These are phyloP conservation scores for Exophiala calicioides DNA, from an alignment of 2,329 filamentous ascomycete species.

Conservation along the genomic window DNA sequence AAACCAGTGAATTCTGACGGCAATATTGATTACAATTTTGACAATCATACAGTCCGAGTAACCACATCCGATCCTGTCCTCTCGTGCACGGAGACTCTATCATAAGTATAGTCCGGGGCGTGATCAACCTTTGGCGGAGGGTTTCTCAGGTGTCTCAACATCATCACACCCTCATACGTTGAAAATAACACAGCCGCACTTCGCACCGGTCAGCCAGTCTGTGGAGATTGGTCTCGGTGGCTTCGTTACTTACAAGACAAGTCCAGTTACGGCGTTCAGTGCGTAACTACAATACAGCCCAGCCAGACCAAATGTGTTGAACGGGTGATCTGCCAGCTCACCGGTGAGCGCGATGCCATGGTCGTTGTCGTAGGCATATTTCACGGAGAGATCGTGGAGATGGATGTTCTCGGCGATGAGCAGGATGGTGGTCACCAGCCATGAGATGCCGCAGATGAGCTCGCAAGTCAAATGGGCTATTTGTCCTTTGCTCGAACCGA, in stretches of 20 bases:
- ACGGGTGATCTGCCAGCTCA: conserved; percentile 6
- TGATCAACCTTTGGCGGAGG: neutral
- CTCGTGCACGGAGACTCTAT: conserved; percentile 3
- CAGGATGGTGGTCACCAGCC: conserved; percentile 3
- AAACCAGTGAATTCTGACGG: too few relatives aligned
- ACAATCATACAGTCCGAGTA: neutral
- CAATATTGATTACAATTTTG: too few relatives aligned
- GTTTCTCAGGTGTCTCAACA: neutral
- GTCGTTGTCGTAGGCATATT: conserved; percentile 1
- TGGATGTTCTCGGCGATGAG: conserved; percentile 6
- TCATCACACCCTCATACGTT: neutral
- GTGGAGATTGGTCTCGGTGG: neutral
- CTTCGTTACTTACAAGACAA: conserved; percentile 3
- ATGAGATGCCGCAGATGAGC: conserved; percentile 2
- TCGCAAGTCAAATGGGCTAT: conserved; percentile 4
- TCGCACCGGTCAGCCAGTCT: neutral
- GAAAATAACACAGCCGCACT: conserved; percentile 1
- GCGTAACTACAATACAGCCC: conserved; percentile 12
- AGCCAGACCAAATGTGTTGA: conserved; percentile 2
- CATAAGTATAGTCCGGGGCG: conserved; percentile 1
- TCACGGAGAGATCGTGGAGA: conserved; percentile 1
- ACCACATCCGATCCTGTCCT: neutral
- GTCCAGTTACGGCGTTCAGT: conserved; percentile 4
- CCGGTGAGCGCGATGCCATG: conserved; percentile 3
- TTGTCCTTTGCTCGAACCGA: conserved; percentile 3